A percentile compares a stretch with the other conserved stretches of the same genome.
Evolutionary conservation across 495 filamentous ascomycete species (phyloP).

Genomic region (Neurospora discreta): DNA sequence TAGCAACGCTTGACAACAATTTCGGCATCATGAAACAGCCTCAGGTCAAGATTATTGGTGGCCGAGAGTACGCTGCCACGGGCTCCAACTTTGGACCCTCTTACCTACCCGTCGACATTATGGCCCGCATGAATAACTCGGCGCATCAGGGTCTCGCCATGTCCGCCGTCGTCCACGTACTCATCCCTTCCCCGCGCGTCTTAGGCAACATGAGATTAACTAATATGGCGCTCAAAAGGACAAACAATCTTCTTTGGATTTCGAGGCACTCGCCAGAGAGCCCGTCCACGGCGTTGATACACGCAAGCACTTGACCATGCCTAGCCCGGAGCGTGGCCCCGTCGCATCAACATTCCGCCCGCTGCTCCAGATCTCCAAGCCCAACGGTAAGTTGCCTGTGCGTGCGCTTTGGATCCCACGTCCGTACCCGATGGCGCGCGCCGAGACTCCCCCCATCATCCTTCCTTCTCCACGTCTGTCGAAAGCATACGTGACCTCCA

Average conservation of each 20-base stretch:
- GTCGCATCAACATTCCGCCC: not conserved
- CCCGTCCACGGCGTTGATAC: not conserved
- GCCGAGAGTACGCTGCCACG: not conserved
- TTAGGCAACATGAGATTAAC: not conserved
- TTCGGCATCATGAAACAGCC: not conserved
- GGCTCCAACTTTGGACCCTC: not conserved
- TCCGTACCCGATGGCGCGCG: not conserved
- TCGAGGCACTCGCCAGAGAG: not conserved
- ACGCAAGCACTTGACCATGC: not conserved
- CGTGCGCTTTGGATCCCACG: not conserved
- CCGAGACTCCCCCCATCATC: not conserved
- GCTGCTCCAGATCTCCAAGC: not conserved
- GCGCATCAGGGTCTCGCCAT: not conserved
- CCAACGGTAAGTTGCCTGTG: not conserved
- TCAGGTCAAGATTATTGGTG: not conserved
- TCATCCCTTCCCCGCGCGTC: not conserved
- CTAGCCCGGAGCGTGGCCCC: not conserved
- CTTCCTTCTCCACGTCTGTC: not conserved
- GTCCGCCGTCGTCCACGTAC: not conserved
- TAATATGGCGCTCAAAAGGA: not conserved
- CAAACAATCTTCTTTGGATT: not conserved
- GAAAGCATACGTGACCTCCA: not conserved
- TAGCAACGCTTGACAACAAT: not conserved
- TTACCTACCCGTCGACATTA: not conserved
- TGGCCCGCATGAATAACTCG: not conserved